These are phyloP conservation scores for Ascoidea asiatica DNA, from an alignment of 805 yeast species.

Conservation along the genomic window DNA sequence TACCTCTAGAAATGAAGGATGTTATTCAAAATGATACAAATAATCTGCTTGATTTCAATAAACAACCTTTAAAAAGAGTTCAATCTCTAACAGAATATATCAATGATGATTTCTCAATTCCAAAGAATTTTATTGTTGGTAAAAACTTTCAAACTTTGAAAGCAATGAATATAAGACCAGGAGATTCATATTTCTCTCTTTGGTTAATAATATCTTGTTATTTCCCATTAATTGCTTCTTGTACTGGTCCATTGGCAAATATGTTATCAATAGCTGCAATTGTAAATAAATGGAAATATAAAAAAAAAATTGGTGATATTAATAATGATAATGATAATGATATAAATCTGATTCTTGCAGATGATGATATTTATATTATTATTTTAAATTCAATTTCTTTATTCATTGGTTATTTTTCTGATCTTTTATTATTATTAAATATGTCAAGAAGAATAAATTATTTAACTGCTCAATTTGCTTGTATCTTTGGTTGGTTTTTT, in stretches of 20 bases:
- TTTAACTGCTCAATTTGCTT: slow-evolving; percentile 43
- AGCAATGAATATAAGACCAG: slow-evolving; percentile 8
- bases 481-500: slow-evolving; percentile 49
- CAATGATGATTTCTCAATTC: neutral
- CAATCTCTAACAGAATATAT: too few relatives aligned
- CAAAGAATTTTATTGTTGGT: neutral
- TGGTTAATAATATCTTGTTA: slow-evolving; percentile 62
- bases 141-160: neutral
- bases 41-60: too few relatives aligned
- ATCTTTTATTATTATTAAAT: slow-evolving; percentile 55
- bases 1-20: too few relatives aligned
- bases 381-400: slow-evolving; percentile 52
- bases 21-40: too few relatives aligned
- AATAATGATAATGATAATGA: too few relatives aligned
- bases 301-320: slow-evolving; percentile 13
- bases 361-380: slow-evolving; percentile 29
- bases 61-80: too few relatives aligned
- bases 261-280: slow-evolving; percentile 61
- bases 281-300: slow-evolving; percentile 50
- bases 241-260: slow-evolving; percentile 69
- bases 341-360: too few relatives aligned
- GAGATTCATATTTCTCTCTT: slow-evolving; percentile 9
- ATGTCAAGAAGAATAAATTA: slow-evolving; percentile 48
- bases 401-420: slow-evolving; percentile 52
- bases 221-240: slow-evolving; percentile 66